Base-by-base conservation (phyloP, 306 rosid genomes). In the Sechiopsis laciniata region DNA sequence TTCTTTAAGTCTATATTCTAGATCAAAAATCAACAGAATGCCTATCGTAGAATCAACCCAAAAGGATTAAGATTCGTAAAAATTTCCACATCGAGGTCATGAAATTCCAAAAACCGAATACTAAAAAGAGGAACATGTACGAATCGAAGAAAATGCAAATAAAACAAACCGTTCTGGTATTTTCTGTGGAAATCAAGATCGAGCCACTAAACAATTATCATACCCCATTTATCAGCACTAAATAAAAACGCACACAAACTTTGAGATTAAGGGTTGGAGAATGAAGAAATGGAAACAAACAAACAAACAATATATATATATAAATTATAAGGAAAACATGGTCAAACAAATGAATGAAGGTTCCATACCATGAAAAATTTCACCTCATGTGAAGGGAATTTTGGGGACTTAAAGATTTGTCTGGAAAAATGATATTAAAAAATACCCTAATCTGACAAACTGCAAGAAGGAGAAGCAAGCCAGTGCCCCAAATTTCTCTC, bases 401-500 rank as follows among this genome's bases (percentile, higher is more conserved):
- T 53, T 75, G 59, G 76, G 77, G 85, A 61, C 79, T 78, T 85
- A 57, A 73, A 61, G 65, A 76, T 37, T 8, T 77, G 83, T 64
- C 61, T 66, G 57, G 11, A 35, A 42, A 29, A 73, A 68, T 14
- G 55, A 75, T 56, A 69, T 4, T 26, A 19, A 81, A 61, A n/a
- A 81, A 89, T n/a, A 85, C 86, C 88, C 92, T 80, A 80, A 80
- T 73, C 81, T 74, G 85, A 82, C 87, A 74, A 81, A 76, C 46
- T 66, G 68, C 66, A 42, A 75, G 55, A 42, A 45, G 13, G 55
- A 66, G 72, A 32, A 35, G 48, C 46, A 61, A 60, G n/a, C 10
- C 19, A 42, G 35, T 46, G 11, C 35, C 55, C 55, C 14, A 19
- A 45, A 48, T 13, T 68, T 79, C 76, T 65, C 74, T 71, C 61